Percentiles rank a stretch among this genome's conserved stretches.
Evolutionary conservation across 1,284 basidiomycete genomes (phyloP).

Genomic region (Cutaneotrichosporon dermatis): DNA sequence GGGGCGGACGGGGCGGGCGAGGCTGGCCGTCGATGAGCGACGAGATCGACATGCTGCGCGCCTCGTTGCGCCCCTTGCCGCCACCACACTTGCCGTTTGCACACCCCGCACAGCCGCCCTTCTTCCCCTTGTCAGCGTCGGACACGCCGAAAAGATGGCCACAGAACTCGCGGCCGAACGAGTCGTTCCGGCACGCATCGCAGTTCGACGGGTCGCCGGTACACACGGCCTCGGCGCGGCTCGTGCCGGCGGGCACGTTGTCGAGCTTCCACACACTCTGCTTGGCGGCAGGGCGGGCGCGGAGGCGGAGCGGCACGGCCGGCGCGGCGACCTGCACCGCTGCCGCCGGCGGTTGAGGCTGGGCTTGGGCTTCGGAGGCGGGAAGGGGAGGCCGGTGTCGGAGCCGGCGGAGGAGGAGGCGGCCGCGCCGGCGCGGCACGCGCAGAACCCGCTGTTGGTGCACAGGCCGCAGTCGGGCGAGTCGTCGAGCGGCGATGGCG

Average conservation of each 20-base stretch:
- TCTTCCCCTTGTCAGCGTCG: not conserved
- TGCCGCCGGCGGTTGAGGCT: not conserved
- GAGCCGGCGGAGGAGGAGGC: conserved; percentile 1
- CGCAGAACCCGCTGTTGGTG: conserved; percentile 41
- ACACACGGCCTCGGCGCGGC: conserved; percentile 38
- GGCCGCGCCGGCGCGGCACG: conserved; percentile 29
- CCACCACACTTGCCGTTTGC: conserved; percentile 3
- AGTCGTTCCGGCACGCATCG: conserved; percentile 46
- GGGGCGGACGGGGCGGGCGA: not conserved
- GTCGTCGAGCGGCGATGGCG: not conserved
- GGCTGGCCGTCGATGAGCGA: conserved; percentile 10
- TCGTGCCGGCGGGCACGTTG: conserved; percentile 16
- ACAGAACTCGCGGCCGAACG: conserved; percentile 72
- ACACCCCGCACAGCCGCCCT: conserved; percentile 11
- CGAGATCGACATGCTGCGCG: conserved; percentile 4
- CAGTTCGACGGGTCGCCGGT: conserved; percentile 49
- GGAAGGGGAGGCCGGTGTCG: not conserved
- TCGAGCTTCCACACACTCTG: conserved; percentile 35
- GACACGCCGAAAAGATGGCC: conserved; percentile 57
- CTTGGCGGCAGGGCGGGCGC: conserved; percentile 11
- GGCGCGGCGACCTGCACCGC: conserved; percentile 4
- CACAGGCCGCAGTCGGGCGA: conserved; percentile 37
- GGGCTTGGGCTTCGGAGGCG: not conserved
- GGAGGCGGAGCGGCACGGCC: conserved; percentile 17
- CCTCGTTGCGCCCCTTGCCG: not conserved